Conservation (phyloP, 176 grass and related monocot genomes). For the Phoenix dactylifera region DNA sequence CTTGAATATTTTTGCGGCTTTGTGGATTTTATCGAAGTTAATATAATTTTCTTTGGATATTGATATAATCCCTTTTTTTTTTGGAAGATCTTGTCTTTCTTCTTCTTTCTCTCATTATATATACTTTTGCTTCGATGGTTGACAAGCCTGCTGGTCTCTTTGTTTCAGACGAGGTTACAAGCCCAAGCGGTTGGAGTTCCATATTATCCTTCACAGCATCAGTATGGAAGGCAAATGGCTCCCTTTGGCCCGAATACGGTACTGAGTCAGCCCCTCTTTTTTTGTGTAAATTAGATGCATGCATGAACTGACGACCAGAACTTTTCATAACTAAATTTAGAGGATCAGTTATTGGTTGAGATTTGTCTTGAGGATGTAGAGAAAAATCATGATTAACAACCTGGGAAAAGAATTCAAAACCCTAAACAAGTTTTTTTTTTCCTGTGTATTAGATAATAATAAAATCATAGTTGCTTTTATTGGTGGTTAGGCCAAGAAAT, state of each 20-base stretch:
- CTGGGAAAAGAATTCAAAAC: too few species aligned
- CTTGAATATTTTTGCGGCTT: too few species aligned
- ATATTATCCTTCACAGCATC: slow-evolving; percentile 38
- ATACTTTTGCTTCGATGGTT: slow-evolving; percentile 13
- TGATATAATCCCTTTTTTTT: too few species aligned
- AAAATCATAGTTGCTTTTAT: too few species aligned
- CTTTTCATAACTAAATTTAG: not conserved
- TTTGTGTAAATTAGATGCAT: too few species aligned
- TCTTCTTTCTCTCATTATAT: not conserved
- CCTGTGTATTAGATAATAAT: too few species aligned
- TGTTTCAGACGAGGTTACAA: slow-evolving; percentile 79
- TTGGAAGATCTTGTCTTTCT: not conserved
- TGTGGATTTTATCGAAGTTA: too few species aligned
- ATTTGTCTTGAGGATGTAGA: too few species aligned
- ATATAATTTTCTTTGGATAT: too few species aligned
- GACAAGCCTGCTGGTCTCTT: not conserved
- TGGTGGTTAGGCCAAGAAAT: too few species aligned
- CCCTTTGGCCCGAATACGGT: slow-evolving; percentile 51
- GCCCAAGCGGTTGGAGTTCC: slow-evolving; percentile 83
- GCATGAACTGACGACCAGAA: not conserved
- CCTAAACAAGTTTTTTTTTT: too few species aligned
- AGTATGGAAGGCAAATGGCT: slow-evolving; percentile 43
- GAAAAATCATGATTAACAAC: too few species aligned
- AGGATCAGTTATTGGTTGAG: not conserved
- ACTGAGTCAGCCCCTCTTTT: slow-evolving; percentile 7